Evolutionary conservation across 2,329 filamentous ascomycete species (phyloP), one percentile per base, ranked within the genome.

Genomic region (Pseudogymnoascus sp.): DNA sequence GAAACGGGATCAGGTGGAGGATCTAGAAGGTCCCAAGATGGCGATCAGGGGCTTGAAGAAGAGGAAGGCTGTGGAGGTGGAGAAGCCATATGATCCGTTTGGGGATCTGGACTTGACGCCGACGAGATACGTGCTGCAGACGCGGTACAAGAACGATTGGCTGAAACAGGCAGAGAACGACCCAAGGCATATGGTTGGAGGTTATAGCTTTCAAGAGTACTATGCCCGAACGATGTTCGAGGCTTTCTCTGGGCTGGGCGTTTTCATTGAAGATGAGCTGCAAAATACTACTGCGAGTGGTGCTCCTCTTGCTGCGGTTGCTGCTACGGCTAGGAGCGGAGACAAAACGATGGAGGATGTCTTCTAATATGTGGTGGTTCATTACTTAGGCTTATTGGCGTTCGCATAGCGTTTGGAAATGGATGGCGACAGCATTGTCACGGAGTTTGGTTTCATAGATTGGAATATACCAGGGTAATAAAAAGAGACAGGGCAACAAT

Each of bases 71-170:
- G 82, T 84, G 1, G 83, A 83, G 37, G 83, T 83, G 5, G 86
- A 91, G 70, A 86, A 86, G 64, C 87, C 91, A 0, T 97, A 96
- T 77, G 92, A 97, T 77, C 89, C 93, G 0, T 96, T 95, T 73
- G 91, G 86, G 40, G 95, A 91, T 0, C 77, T 93, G 66, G 77
- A 83, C 57, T 83, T 93, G 61, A 80, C 80, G 23, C 84, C 86
- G 21, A 81, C 88, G 69, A 88, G 93, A 69, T 93, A 91, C 71
- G 79, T 82, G 8, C 72, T 96, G 39, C 83, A 86, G 67, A 81
- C 84, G 60, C 78, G 81, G 45, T 96, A 97, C 74, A 83, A 86
- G 45, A 91, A 90, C 72, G 83, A 88, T 57, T 91, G 87, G 80
- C 79, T 96, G 62, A 86, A 89, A 51, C 79, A 79, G 23, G 83